Base-by-base conservation (phyloP, 352 stramenopile species). In the Pseudoperonospora humuli region DNA sequence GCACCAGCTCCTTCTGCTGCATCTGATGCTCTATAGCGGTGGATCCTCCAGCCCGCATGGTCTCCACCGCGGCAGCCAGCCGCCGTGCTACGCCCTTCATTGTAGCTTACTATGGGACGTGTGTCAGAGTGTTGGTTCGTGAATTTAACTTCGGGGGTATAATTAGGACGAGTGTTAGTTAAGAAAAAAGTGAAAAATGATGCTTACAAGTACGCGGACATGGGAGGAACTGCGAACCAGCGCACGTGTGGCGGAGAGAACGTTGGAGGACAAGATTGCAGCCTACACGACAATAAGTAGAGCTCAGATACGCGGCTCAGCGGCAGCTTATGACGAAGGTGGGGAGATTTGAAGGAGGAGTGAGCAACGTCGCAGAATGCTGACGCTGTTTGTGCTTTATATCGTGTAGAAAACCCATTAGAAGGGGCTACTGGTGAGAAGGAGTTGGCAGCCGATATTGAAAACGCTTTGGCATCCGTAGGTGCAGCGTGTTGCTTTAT, bases 181-280 rank as follows among this genome's bases (percentile, higher is more conserved):
- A 27, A 21, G 10, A 17, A 9, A 24, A 15, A 8, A 32, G 24
- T 28, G 3, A 25, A 50, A 32, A 17, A 69, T 67, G 62, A 91
- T 87, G 74, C 70, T 82, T 67, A 64, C 67, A 46, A 45, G 59
- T 41, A 70, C 70, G 40, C 56, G 64, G 32, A 73, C 75, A 42
- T 93, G 82, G 82, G 82, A 93, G 34, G 75, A 92, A 7, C 61
- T 93, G 35, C 67, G 76, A 31, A 74, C 66, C 35, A 64, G 67
- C 18, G 82, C 82, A 40, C 70, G 79, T 45, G 57, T 65, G 6
- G 69, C 78, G n/a, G 82, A 93, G 61, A 75, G 64, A 19, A 67
- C 73, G 39, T 62, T 93, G 36, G 82, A 89, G 60, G 79, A 90
- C 44, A 91, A 93, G 43, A 83, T 90, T 36, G 66, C 71, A 10